Conservation (phyloP, 805 yeast genomes). For the Blastobotrys peoriensis region DNA sequence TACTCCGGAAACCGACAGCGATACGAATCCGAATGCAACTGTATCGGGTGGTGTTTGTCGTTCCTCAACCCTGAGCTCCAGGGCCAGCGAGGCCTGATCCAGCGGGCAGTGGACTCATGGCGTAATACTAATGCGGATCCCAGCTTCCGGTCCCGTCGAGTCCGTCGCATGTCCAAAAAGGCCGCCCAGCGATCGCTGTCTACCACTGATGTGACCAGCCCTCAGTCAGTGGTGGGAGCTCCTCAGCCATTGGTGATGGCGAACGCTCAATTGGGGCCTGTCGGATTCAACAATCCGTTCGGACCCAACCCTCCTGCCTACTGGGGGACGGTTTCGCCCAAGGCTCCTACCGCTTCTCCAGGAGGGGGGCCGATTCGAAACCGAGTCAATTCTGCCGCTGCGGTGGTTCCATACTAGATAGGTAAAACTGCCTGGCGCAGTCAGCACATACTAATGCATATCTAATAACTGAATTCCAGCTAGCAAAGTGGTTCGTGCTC, state of each 20-base stretch:
- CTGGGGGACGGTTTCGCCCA: neutral
- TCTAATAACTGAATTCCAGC: no score
- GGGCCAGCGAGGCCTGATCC: conserved; percentile 41
- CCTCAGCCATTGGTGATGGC: neutral
- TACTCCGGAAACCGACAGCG: conserved; percentile 41
- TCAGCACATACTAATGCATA: neutral
- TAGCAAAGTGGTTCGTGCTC: no score
- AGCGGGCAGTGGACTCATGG: conserved; percentile 49
- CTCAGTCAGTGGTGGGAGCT: neutral
- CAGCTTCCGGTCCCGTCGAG: conserved; percentile 39
- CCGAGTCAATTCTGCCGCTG: neutral
- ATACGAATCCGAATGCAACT: conserved; percentile 44
- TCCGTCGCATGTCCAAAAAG: conserved; percentile 21
- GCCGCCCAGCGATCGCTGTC: conserved; percentile 4
- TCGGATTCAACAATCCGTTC: conserved; percentile 7
- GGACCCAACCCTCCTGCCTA: neutral
- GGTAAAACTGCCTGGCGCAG: neutral
- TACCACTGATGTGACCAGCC: conserved; percentile 1
- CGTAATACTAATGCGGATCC: conserved; percentile 42
- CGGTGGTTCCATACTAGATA: neutral
- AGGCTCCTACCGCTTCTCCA: neutral
- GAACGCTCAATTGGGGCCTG: neutral
- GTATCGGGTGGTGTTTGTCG: conserved; percentile 44
- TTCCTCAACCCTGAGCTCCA: conserved; percentile 39
- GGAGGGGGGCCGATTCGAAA: neutral